phyloP scores from a whole-genome alignment of 495 filamentous ascomycete species.

The Darksidea phi region DNA sequence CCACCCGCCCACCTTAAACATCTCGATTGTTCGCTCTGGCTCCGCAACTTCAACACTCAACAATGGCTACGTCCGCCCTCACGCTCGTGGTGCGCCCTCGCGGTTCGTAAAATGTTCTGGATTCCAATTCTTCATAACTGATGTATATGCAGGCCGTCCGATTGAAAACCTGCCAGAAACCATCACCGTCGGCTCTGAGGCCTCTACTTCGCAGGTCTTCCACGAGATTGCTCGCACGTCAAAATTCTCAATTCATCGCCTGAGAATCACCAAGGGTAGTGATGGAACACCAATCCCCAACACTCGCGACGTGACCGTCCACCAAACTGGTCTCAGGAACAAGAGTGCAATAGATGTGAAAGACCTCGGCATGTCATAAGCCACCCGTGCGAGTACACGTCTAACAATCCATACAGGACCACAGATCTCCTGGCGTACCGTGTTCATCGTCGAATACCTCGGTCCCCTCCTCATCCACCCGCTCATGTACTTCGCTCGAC shows the following conservation, averaged over 20 bases:
- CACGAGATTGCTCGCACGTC: conserved; percentile 54
- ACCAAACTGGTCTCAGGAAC: conserved; percentile 63
- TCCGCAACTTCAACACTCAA: not conserved
- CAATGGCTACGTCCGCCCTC: conserved; percentile 25
- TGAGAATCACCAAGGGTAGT: conserved; percentile 68
- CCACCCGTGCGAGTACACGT: not conserved
- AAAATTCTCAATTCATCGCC: conserved; percentile 57
- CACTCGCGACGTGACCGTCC: conserved; percentile 61
- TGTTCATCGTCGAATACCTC: conserved; percentile 92
- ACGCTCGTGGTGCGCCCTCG: conserved; percentile 32
- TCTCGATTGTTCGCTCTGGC: too few species aligned
- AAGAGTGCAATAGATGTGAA: conserved; percentile 80
- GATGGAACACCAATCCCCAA: conserved; percentile 69
- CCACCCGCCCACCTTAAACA: too few species aligned
- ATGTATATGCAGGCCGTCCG: conserved; percentile 38
- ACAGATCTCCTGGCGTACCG: conserved; percentile 90
- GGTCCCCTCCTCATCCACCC: conserved; percentile 92
- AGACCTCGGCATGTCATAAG: conserved; percentile 70
- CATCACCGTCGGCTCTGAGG: conserved; percentile 34
- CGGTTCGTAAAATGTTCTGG: conserved; percentile 35
- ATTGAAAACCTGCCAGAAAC: conserved; percentile 42
- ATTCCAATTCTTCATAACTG: not conserved
- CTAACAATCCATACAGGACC: conserved; percentile 56
- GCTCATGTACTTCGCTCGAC: conserved; percentile 66
- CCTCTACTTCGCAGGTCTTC: conserved; percentile 51